Evolutionary conservation across 208 protist species (phyloP), one percentile per base, ranked within the genome.

Genomic region (Acanthamoeba culbertsoni): DNA sequence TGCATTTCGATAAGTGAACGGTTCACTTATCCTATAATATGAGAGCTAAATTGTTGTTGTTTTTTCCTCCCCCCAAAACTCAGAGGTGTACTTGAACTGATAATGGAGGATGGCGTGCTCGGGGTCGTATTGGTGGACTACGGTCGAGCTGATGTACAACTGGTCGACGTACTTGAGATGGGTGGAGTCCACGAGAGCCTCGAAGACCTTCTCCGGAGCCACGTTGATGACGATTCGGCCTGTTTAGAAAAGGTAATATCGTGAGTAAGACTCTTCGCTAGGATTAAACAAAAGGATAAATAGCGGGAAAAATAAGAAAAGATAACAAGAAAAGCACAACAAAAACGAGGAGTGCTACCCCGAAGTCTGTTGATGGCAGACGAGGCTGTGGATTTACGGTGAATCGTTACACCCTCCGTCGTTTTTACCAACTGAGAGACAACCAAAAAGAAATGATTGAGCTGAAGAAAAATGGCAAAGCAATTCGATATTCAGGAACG

Each of bases 161-260:
- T 82, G 71, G 45, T 82, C 71, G 28, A 82, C 71, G 71, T 82
- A 82, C 71, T 82, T 82, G 43, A 82, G 45, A n/a, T 82, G 71
- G 6, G 71, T 82, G 4, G 71, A 82, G 71, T 82, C 71, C 14
- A 82, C 71, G 7, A 82, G 71, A 40, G 71, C 71, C 37, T 5
- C 26, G 71, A 82, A 82, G 42, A 82, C 71, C 71, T 82, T 82
- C 71, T 82, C 71, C 26, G 71, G 71, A 37, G 71, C 71, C 71
- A 82, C 10, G 71, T 82, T 82, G 28, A 82, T 82, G 16, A 31
- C 53, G 71, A 55, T 82, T 35, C 53, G 71, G 23, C 71, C 71
- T 82, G 71, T 26, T 4, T 8, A n/a, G 7, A 0, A 8, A 10
- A 75, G 1, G 43, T 10, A 35, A 37, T 12, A 35, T 37, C n/a